Base-by-base conservation (phyloP, 2,329 filamentous ascomycete species). In the Chaetomium strumarium region DNA sequence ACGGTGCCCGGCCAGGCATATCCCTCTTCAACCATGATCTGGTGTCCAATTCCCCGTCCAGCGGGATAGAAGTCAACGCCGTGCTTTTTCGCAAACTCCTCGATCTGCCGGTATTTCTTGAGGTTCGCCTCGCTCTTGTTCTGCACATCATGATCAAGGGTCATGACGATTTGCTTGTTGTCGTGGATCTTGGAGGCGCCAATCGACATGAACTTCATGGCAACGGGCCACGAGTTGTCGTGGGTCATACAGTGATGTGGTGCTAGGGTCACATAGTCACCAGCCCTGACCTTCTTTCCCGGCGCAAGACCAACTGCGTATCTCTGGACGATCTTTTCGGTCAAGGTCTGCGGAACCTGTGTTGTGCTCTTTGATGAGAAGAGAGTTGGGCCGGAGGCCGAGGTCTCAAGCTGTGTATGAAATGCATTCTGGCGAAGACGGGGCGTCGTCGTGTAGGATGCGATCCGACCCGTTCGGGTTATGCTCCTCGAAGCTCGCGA, bases 21-120 rank as follows among this genome's bases (percentile, higher is more conserved):
- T 77, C 90, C 85, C 67, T 89, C 89, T 67, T 96, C 90, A 0
- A 95, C 81, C 86, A 93, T 90, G 60, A 92, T 85, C 68, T 96
- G 92, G 67, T 96, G 92, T 0, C 90, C 91, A 63, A 96, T 96
- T 12, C 89, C 89, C 41, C 81, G 71, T 1, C 88, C 88, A 1
- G 88, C 85, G 5, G 53, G 53, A 39, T 50, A 55, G 19, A 55
- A 55, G 6, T 46, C 49, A n/a, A 95, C 78, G 2, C 86, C 87
- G 53, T 96, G 88, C 56, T 82, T 76, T 63, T 78, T 76, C 1
- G 89, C 92, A 70, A 97, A 96, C 56, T 83, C 78, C 66, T 93
- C 83, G 48, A 96, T 95, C 63, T 86, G 79, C 14, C 69, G 66
- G 68, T 96, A 96, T 65, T 96, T 96, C 63, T 85, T 83, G 39